Percentiles rank a stretch among this genome's conserved stretches.
phyloP scores from a whole-genome alignment of 768 basidiomycete genomes.

The Lactifluus piperatus region DNA sequence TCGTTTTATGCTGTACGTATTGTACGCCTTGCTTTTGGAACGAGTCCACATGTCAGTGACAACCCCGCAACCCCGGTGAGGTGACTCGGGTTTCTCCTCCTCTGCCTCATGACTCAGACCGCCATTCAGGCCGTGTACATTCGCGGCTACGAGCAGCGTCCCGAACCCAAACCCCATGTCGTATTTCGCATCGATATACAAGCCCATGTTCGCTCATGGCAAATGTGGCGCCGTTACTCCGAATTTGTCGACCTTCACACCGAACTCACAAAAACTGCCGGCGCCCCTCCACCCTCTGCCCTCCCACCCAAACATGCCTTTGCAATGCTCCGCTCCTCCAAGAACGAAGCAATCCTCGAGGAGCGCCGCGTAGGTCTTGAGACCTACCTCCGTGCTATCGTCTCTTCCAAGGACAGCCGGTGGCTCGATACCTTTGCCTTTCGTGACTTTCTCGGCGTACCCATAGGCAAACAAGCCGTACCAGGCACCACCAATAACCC shows the following conservation, averaged over 20 bases:
- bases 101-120: constrained; percentile 36
- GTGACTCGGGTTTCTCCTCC: too few species aligned
- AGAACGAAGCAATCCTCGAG: constrained; percentile 56
- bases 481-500: too few species aligned
- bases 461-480: constrained; percentile 40
- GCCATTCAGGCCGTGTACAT: constrained; percentile 73
- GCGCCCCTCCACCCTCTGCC: constrained; percentile 65
- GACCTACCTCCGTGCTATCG: constrained; percentile 75
- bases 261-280: constrained; percentile 72
- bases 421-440: constrained; percentile 80
- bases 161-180: constrained; percentile 64
- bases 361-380: constrained; percentile 76
- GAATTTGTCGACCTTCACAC: constrained; percentile 86
- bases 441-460: constrained; percentile 81
- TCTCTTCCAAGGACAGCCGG: constrained; percentile 68
- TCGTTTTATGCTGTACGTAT: background rate
- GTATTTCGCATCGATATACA: constrained; percentile 80
- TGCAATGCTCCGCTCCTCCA: constrained; percentile 52
- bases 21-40: background rate
- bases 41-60: background rate
- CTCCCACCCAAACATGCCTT: constrained; percentile 82
- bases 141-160: constrained; percentile 57
- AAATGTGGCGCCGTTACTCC: constrained; percentile 89
- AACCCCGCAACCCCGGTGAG: too few species aligned
- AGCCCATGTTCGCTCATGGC: constrained; percentile 87